These are phyloP conservation scores for Aspergillus japonicus DNA, from an alignment of 2,329 filamentous ascomycete genomes.

Conservation along the genomic window DNA sequence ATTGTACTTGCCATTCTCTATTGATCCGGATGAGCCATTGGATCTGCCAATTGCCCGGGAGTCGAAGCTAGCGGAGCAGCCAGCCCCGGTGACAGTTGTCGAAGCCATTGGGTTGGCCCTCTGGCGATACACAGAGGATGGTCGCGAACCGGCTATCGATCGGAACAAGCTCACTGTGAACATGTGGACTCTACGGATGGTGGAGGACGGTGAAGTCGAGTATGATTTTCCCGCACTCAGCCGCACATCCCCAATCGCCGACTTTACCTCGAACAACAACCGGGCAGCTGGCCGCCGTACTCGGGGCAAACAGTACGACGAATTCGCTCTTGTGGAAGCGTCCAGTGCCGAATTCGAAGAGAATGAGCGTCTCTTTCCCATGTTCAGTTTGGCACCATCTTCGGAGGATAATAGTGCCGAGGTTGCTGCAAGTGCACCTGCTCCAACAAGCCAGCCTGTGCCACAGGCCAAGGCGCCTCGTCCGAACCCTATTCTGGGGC, in stretches of 20 bases:
- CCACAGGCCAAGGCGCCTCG: slow-evolving; percentile 29
- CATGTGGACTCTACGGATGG: slow-evolving; percentile 65
- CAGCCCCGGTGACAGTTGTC: slow-evolving; percentile 54
- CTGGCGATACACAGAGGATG: slow-evolving; percentile 62
- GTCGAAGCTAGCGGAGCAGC: slow-evolving; percentile 53
- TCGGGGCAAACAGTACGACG: slow-evolving; percentile 64
- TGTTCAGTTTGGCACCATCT: slow-evolving; percentile 42
- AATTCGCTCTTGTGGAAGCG: slow-evolving; percentile 64
- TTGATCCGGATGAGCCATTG: slow-evolving; percentile 55
- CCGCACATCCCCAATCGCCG: slow-evolving; percentile 57
- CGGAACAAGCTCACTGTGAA: slow-evolving; percentile 59
- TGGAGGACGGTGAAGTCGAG: slow-evolving; percentile 66
- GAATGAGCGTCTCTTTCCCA: slow-evolving; percentile 58
- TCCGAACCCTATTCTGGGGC: slow-evolving; percentile 45
- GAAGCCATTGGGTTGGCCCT: slow-evolving; percentile 64
- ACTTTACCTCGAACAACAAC: slow-evolving; percentile 68
- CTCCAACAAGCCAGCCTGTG: slow-evolving; percentile 21
- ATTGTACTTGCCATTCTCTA: slow-evolving; percentile 61
- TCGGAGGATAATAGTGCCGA: slow-evolving; percentile 31
- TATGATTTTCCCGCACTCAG: slow-evolving; percentile 63
- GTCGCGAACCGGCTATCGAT: slow-evolving; percentile 53
- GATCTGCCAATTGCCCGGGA: slow-evolving; percentile 58
- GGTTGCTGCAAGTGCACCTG: slow-evolving; percentile 22
- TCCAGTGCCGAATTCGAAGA: slow-evolving; percentile 55
- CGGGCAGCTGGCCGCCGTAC: slow-evolving; percentile 55